phyloP scores from a whole-genome alignment of 768 basidiomycete species.

The Nevesoporus exiguus region DNA sequence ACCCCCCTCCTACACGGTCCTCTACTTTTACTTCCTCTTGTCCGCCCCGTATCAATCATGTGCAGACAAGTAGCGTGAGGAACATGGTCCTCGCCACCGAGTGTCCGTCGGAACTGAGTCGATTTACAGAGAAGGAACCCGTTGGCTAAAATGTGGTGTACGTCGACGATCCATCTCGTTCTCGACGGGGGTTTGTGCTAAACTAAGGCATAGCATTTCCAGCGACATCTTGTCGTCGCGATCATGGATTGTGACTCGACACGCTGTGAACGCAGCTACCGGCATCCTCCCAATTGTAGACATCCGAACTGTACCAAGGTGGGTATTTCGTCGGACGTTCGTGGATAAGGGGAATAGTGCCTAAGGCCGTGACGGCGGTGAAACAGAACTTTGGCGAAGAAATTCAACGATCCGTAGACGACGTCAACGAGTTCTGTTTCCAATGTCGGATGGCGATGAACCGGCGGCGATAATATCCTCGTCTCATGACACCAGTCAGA shows the following conservation, averaged over 20 bases:
- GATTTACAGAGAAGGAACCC: conserved; percentile 64
- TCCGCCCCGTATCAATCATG: conserved; percentile 39
- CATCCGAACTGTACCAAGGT: conserved; percentile 56
- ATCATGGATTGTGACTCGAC: conserved; percentile 71
- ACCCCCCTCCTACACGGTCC: conserved; percentile 8
- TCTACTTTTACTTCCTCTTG: background rate
- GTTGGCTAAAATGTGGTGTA: conserved; percentile 71
- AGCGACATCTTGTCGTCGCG: conserved; percentile 68
- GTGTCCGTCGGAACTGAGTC: background rate
- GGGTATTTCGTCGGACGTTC: conserved; percentile 25
- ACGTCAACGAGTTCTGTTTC: conserved; percentile 68
- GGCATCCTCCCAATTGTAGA: conserved; percentile 56
- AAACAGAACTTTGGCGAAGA: conserved; percentile 63
- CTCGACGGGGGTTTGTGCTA: conserved; percentile 3
- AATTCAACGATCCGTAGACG: conserved; percentile 65
- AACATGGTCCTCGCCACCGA: background rate
- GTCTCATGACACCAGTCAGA: background rate
- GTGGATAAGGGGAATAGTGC: conserved; percentile 11
- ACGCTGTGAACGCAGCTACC: conserved; percentile 60
- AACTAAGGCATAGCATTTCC: conserved; percentile 58
- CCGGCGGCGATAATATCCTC: conserved; percentile 24
- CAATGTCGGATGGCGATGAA: conserved; percentile 61
- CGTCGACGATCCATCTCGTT: conserved; percentile 21
- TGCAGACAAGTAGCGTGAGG: conserved; percentile 76
- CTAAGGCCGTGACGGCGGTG: conserved; percentile 5